Evolutionary conservation across 2,329 filamentous ascomycete genomes (phyloP).

Genomic region (Diaporthe sp.): DNA sequence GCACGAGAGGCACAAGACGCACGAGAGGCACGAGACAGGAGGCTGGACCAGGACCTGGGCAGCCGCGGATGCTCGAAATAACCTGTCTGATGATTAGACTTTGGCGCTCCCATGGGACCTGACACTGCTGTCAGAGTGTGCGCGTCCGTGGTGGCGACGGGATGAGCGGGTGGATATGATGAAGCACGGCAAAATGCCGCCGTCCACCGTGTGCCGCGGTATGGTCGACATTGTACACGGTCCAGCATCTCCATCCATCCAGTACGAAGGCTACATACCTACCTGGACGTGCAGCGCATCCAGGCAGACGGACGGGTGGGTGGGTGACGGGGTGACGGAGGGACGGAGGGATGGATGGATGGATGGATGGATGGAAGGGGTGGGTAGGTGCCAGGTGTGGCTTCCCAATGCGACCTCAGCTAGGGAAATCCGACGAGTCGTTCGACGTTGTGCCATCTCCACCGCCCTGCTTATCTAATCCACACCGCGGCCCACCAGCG

Average conservation of each 20-base stretch:
- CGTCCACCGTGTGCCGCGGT: neutral
- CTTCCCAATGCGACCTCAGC: conserved; percentile 20
- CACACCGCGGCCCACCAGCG: neutral
- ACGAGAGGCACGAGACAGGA: neutral
- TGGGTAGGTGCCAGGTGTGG: neutral
- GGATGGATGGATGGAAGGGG: neutral
- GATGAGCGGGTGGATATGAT: conserved; percentile 1
- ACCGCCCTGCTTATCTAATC: conserved; percentile 17
- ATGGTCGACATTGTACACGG: neutral
- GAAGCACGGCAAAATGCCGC: neutral
- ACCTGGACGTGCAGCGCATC: neutral
- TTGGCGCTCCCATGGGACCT: conserved; percentile 9
- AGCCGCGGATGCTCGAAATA: conserved; percentile 27
- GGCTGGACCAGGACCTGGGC: conserved; percentile 15
- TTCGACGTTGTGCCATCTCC: conserved; percentile 16
- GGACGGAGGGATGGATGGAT: neutral
- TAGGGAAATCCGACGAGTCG: conserved; percentile 16
- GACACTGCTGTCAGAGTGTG: conserved; percentile 12
- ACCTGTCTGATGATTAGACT: conserved; percentile 26
- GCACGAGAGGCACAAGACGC: neutral
- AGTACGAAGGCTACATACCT: neutral
- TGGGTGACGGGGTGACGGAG: neutral
- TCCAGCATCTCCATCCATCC: neutral
- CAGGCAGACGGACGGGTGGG: neutral
- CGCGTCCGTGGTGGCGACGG: neutral